Base-by-base conservation (phyloP, 257 asterid species). In the Leptodermis oblonga region DNA sequence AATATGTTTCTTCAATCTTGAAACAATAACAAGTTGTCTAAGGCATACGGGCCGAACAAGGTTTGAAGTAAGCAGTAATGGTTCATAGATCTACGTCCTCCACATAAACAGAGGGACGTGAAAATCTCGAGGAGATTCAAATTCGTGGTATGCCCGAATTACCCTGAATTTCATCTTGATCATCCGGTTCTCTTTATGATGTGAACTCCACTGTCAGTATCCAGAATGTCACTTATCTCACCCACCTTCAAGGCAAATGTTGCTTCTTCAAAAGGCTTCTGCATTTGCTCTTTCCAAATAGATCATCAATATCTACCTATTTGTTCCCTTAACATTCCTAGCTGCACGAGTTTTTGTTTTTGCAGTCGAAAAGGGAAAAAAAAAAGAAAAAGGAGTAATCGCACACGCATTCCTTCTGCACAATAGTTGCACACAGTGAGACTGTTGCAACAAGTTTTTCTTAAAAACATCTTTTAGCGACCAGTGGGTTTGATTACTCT, bases 201-300 rank as follows among this genome's bases (percentile, higher is more conserved):
- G 84, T 89, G 97, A 81, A 83, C 95, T 46, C 97, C 97, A 64
- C 97, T 92, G 43, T 92, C 92, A 51, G 97, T 92, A 67, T 92
- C 92, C 74, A 92, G 84, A 12, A 87, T 83, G 71, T 87, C 90
- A 46, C 97, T 92, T 59, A 89, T 84, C 76, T 92, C 95, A 48
- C 95, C 97, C 72, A 85, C 79, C 82, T 84, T 82, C 22, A 92
- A 82, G 28, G 82, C 86, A 71, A 76, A 86, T 4, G 97, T 77
- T 58, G 87, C 88, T 69, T 83, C 90, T 76, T 92, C 97, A 73
- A 92, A 92, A 56, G 97, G 93, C 81, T 87, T 92, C 88, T 92
- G 97, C 97, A 92, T 92, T 86, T 89, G 90, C 95, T 92, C 84
- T 70, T 86, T 59, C 91, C 91, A 74, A 91, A 88, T n/a, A n/a